These are phyloP conservation scores for Seiridium cupressi DNA, from an alignment of 2,329 filamentous ascomycete genomes.

Conservation along the genomic window DNA sequence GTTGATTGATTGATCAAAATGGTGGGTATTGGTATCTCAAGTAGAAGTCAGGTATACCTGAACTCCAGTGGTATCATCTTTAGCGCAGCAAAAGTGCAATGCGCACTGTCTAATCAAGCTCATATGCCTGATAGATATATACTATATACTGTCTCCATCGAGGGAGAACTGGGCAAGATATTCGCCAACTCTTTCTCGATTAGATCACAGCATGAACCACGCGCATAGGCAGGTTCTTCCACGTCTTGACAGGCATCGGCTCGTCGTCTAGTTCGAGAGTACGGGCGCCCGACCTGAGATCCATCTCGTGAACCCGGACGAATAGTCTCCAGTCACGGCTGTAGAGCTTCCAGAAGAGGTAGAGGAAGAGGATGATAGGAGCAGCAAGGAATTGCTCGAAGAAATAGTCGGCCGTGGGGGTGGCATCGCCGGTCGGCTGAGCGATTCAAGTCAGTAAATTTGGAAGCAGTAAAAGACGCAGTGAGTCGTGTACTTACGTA, in stretches of 20 bases:
- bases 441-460: not conserved
- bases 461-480: conserved; percentile 35
- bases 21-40: conserved; percentile 1
- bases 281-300: conserved; percentile 58
- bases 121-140: not conserved
- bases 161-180: not conserved
- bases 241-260: conserved; percentile 27
- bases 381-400: conserved; percentile 59
- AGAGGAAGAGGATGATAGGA: conserved; percentile 55
- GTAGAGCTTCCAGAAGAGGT: conserved; percentile 65
- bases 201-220: conserved; percentile 33
- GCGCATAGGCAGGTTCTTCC: conserved; percentile 33
- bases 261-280: conserved; percentile 50
- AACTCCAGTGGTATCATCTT: conserved; percentile 1
- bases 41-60: not conserved
- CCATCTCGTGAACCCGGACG: conserved; percentile 57
- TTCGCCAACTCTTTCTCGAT: not conserved
- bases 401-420: conserved; percentile 46
- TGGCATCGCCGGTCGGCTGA: conserved; percentile 31
- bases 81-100: not conserved
- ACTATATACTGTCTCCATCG: not conserved
- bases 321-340: conserved; percentile 53
- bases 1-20: not conserved
- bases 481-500: conserved; percentile 59
- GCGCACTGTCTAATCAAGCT: not conserved